A percentile compares a stretch with the other conserved stretches of the same genome.
phyloP scores from a whole-genome alignment of 129 eudicot genomes.

The Kitagawia praeruptora region DNA sequence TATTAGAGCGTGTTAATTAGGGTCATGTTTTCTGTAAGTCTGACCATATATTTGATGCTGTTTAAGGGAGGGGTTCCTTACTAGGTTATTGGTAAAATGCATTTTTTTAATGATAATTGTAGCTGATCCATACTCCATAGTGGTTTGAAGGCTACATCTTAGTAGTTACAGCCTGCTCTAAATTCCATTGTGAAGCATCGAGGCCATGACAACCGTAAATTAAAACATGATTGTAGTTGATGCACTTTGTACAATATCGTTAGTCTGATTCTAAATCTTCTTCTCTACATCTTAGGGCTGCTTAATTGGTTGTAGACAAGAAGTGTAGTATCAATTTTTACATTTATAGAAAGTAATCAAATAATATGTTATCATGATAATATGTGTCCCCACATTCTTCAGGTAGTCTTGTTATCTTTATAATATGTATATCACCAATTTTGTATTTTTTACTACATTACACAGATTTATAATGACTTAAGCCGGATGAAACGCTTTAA shows the following conservation, averaged over 20 bases:
- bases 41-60: neutral
- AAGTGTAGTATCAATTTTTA: neutral
- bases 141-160: neutral
- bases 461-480: constrained; percentile 41
- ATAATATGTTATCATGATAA: neutral
- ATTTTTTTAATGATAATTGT: neutral
- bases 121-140: neutral
- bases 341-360: neutral
- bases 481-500: constrained; percentile 25
- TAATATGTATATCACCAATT: neutral
- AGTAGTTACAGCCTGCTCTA: neutral
- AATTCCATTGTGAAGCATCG: neutral
- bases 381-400: neutral
- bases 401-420: neutral
- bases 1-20: neutral
- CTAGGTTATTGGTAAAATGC: neutral
- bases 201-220: neutral
- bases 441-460: neutral
- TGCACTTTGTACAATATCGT: neutral
- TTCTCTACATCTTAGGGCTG: neutral
- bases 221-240: neutral
- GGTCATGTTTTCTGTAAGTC: neutral
- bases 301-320: neutral
- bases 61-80: neutral
- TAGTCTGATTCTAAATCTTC: neutral